These are phyloP conservation scores for Chaetomiaceae sp. DNA, from an alignment of 2,329 filamentous ascomycete species.

Conservation along the genomic window DNA sequence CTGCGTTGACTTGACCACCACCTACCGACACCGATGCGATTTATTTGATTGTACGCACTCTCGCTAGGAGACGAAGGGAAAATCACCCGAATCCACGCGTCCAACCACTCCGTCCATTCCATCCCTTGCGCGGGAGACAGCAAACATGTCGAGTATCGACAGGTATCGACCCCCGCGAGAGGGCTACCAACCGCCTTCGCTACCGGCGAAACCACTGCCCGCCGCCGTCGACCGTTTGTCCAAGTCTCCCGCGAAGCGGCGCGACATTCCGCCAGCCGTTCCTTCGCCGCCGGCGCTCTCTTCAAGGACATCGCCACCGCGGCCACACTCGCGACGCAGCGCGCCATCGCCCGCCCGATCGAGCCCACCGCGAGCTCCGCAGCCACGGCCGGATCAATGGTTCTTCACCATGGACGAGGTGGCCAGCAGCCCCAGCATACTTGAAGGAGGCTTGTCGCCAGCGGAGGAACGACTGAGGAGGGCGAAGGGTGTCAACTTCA, in stretches of 20 bases:
- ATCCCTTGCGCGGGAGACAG: background rate
- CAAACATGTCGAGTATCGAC: slow-evolving; percentile 14
- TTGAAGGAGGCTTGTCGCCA: slow-evolving; percentile 71
- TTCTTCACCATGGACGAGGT: slow-evolving; percentile 81
- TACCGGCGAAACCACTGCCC: slow-evolving; percentile 34
- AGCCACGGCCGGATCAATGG: slow-evolving; percentile 62
- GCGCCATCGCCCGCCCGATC: slow-evolving; percentile 39
- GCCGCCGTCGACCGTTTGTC: slow-evolving; percentile 36
- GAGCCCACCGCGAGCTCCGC: slow-evolving; percentile 33
- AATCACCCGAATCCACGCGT: too few species aligned
- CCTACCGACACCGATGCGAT: background rate
- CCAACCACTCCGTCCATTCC: background rate
- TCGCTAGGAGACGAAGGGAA: background rate
- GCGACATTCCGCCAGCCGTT: slow-evolving; percentile 54
- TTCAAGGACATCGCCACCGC: slow-evolving; percentile 50
- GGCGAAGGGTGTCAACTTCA: slow-evolving; percentile 93
- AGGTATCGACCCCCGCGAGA: slow-evolving; percentile 10
- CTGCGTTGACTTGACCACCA: background rate
- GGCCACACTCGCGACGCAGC: slow-evolving; percentile 38
- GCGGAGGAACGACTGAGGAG: slow-evolving; percentile 74
- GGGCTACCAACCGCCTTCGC: slow-evolving; percentile 43
- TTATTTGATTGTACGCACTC: background rate
- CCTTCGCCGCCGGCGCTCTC: slow-evolving; percentile 55
- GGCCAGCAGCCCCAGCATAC: slow-evolving; percentile 71
- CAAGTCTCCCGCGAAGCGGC: slow-evolving; percentile 45